A percentile compares a stretch with the other conserved stretches of the same genome.
Evolutionary conservation across 169 alveolate species (phyloP).

Genomic region (Perkinsus olseni): DNA sequence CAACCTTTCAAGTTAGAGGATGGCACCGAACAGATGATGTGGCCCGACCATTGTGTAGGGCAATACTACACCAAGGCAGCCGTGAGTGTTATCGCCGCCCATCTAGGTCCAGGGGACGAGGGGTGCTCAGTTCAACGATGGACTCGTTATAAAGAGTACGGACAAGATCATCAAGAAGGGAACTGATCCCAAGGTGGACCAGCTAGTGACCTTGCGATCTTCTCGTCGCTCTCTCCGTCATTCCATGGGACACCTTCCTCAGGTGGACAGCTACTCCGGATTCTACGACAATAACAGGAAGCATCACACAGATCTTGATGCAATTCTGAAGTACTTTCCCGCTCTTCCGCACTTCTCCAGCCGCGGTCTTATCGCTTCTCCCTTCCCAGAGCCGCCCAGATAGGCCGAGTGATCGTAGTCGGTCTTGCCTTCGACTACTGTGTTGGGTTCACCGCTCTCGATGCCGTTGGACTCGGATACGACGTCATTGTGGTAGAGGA

Average conservation of each 20-base stretch:
- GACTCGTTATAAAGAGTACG: conserved; percentile 19
- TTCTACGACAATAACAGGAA: neutral
- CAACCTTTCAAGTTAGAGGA: conserved; percentile 11
- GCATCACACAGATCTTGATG: neutral
- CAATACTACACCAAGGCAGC: neutral
- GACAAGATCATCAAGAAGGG: conserved; percentile 45
- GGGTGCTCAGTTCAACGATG: conserved; percentile 48
- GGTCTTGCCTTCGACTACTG: conserved; percentile 66
- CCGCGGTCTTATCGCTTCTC: neutral
- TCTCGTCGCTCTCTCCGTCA: neutral
- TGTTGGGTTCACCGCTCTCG: conserved; percentile 55
- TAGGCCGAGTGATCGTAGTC: conserved; percentile 23
- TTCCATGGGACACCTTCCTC: neutral
- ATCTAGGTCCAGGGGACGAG: conserved; percentile 31
- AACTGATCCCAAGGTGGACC: neutral
- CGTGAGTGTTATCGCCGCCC: neutral
- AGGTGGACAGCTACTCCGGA: neutral
- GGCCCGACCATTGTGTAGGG: conserved; percentile 15
- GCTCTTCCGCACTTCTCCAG: neutral
- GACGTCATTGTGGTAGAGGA: neutral
- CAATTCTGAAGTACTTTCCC: neutral
- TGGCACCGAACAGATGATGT: conserved; percentile 20
- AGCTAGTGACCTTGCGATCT: too few species aligned
- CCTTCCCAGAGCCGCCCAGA: conserved; percentile 11
- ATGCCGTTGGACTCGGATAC: conserved; percentile 27